A percentile compares a stretch with the other conserved stretches of the same genome.
phyloP scores from a whole-genome alignment of 2,329 filamentous ascomycete species.

The Phialophora tarda region DNA sequence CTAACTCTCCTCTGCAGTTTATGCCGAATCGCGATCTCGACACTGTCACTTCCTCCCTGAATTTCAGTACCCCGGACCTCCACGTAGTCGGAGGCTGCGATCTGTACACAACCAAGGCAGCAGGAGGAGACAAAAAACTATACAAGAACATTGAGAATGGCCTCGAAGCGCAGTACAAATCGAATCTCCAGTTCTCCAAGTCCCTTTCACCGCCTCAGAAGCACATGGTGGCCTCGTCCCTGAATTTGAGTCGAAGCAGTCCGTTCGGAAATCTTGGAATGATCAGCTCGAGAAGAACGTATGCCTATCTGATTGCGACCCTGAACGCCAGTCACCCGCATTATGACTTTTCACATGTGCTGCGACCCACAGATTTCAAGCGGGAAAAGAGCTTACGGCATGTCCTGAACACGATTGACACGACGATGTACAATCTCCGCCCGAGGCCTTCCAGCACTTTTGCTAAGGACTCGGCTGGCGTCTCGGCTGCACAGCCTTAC shows the following conservation, averaged over 20 bases:
- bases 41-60: constrained; percentile 87
- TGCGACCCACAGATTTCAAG: constrained; percentile 88
- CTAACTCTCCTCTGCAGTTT: constrained; percentile 66
- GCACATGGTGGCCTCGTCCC: constrained; percentile 66
- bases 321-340: constrained; percentile 94
- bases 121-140: constrained; percentile 92
- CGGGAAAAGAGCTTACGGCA: constrained; percentile 78
- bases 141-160: constrained; percentile 95
- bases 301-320: constrained; percentile 94
- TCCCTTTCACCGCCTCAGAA: constrained; percentile 84
- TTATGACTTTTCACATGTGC: constrained; percentile 94
- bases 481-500: constrained; percentile 55
- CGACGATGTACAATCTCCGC: constrained; percentile 82
- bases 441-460: constrained; percentile 59
- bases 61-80: constrained; percentile 92
- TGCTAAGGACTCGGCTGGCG: constrained; percentile 48
- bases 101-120: constrained; percentile 95
- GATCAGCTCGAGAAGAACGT: constrained; percentile 85
- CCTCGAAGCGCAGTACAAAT: constrained; percentile 88
- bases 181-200: constrained; percentile 81
- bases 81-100: constrained; percentile 93
- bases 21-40: constrained; percentile 90
- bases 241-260: constrained; percentile 83
- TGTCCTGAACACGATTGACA: constrained; percentile 87
- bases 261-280: constrained; percentile 91